These are phyloP conservation scores for Xylariaceae sp. DNA, from an alignment of 2,329 filamentous ascomycete genomes.

Conservation along the genomic window DNA sequence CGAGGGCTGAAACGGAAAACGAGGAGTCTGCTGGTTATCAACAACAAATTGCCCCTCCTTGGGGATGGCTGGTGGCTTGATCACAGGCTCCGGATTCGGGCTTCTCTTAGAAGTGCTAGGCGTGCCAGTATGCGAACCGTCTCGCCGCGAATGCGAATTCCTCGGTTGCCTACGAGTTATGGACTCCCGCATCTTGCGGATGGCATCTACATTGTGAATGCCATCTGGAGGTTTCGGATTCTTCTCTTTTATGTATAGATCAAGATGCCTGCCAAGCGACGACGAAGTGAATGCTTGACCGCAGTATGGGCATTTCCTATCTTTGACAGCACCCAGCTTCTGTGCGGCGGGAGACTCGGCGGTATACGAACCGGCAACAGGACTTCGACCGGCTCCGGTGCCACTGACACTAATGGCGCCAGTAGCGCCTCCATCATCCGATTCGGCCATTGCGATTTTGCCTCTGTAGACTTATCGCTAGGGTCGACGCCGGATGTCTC, in stretches of 20 bases:
- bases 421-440: slow-evolving; percentile 2
- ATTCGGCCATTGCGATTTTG: slow-evolving; percentile 12
- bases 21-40: slow-evolving; percentile 48
- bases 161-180: slow-evolving; percentile 84
- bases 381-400: slow-evolving; percentile 1
- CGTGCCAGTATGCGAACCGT: slow-evolving; percentile 56
- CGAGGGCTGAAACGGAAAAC: slow-evolving; percentile 50
- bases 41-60: slow-evolving; percentile 40
- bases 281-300: slow-evolving; percentile 88
- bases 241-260: slow-evolving; percentile 89
- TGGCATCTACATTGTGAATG: slow-evolving; percentile 84
- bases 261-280: slow-evolving; percentile 85
- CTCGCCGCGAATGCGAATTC: slow-evolving; percentile 54
- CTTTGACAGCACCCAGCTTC: slow-evolving; percentile 59
- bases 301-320: slow-evolving; percentile 85
- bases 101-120: slow-evolving; percentile 41
- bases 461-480: background rate
- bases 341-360: slow-evolving; percentile 34
- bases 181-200: slow-evolving; percentile 71
- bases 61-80: slow-evolving; percentile 35
- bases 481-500: slow-evolving; percentile 13
- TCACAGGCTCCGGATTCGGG: slow-evolving; percentile 35
- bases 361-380: slow-evolving; percentile 8
- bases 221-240: slow-evolving; percentile 86
- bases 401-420: background rate